Evolutionary conservation across 495 filamentous ascomycete genomes (phyloP), one percentile per base, ranked within the genome.

Genomic region (Cryomyces minteri): DNA sequence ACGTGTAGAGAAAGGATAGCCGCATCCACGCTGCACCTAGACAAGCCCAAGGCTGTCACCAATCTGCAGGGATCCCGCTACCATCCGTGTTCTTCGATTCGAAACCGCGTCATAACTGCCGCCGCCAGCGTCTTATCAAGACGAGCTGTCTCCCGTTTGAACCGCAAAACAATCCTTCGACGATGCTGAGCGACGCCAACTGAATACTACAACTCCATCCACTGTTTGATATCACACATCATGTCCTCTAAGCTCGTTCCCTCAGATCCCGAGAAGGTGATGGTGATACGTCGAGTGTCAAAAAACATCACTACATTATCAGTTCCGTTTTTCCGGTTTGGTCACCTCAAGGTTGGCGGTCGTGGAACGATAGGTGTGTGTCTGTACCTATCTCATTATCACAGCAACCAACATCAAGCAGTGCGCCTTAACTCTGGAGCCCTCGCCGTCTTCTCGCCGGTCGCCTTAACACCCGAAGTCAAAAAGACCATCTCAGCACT

Each of bases 391-490:
- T 43, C 37, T 46, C 12, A 10, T 29, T 11, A 30, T 1, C n/a
- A n/a, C 5, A n/a, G 29, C n/a, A 34, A 33, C 52, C 53, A 50
- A 53, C 29, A 37, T 37, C 31, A 39, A 43, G 42, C 54, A 87
- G 85, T 94, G 53, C 76, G 75, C 43, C 76, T 98, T 51, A 65
- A 69, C 37, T 74, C 77, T 6, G 85, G 85, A 43, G 65, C 71
- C 33, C 72, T 98, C 40, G 86, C 85, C 46, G 80, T 98, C 52
- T 94, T 95, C 72, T 94, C 87, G 4, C 90, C 90, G 31, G 79
- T 86, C 30, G 77, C 72, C 11, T 73, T 94, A 30, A 94, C 88
- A 0, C 68, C 77, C 3, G 79, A 84, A 48, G 79, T 86, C n/a
- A 72, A 72, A 48, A 64, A 72, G 43, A 80, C 74, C 38, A 65